Conservation (phyloP, 768 basidiomycete genomes). For the Tulasnella sp. region DNA sequence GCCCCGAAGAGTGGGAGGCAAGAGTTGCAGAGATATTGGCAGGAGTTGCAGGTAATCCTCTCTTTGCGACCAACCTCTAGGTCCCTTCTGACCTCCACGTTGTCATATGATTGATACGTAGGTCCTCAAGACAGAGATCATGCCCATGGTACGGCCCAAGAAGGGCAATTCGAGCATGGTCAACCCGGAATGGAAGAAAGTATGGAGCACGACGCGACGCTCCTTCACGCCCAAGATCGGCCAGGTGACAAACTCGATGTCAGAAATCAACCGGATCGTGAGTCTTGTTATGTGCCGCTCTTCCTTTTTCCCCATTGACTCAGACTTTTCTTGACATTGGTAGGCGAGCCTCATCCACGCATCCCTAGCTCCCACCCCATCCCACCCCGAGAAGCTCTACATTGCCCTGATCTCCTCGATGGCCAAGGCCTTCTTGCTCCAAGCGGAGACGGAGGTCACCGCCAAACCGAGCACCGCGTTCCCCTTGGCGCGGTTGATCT, state of each 20-base stretch:
- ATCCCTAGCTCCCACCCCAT: slow-evolving; percentile 29
- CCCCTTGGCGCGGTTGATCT: slow-evolving; percentile 68
- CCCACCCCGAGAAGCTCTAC: slow-evolving; percentile 39
- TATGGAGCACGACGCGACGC: slow-evolving; percentile 58
- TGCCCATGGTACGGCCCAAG: slow-evolving; percentile 48
- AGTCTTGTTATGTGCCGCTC: slow-evolving; percentile 29
- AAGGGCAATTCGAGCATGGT: slow-evolving; percentile 35
- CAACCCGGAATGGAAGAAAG: slow-evolving; percentile 40
- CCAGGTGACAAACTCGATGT: slow-evolving; percentile 63
- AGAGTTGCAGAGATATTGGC: slow-evolving; percentile 53
- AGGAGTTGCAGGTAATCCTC: slow-evolving; percentile 39
- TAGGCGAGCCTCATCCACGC: slow-evolving; percentile 31
- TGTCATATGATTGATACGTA: neutral
- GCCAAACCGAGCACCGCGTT: slow-evolving; percentile 77
- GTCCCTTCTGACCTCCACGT: neutral
- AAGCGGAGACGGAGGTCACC: slow-evolving; percentile 88
- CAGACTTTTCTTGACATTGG: no score
- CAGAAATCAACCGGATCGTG: slow-evolving; percentile 54
- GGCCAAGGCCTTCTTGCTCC: slow-evolving; percentile 74
- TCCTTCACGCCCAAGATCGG: slow-evolving; percentile 80
- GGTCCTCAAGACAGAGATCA: slow-evolving; percentile 20
- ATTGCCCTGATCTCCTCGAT: slow-evolving; percentile 75
- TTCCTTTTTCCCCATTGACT: slow-evolving; percentile 15
- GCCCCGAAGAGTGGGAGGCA: slow-evolving; percentile 37
- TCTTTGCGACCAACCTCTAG: neutral